phyloP scores from a whole-genome alignment of 2,329 filamentous ascomycete species.

The Colletotrichum navitas region DNA sequence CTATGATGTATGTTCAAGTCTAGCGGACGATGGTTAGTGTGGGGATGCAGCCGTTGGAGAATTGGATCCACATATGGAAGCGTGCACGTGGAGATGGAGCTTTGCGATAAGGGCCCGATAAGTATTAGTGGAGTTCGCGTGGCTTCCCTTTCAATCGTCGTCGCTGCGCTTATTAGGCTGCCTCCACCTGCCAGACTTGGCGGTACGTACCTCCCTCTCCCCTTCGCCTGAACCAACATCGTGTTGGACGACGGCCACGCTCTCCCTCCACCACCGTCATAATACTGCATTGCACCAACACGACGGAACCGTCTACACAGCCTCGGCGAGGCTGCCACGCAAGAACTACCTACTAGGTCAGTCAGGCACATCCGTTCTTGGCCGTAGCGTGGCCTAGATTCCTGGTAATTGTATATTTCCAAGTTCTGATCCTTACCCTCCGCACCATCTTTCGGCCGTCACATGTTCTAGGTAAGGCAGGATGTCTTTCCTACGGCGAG shows the following conservation, averaged over 20 bases:
- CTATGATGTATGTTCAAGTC: neutral
- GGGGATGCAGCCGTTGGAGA: neutral
- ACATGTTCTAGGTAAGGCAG: neutral
- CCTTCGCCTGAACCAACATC: neutral
- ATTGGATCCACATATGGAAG: neutral
- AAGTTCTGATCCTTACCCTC: neutral
- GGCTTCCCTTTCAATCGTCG: too few species aligned
- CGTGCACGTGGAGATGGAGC: slow-evolving; percentile 1
- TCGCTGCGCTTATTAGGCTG: slow-evolving; percentile 17
- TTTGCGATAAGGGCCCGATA: slow-evolving; percentile 7
- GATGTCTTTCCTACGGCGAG: neutral
- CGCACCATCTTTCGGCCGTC: neutral
- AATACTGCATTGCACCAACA: neutral
- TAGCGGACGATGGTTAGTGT: neutral
- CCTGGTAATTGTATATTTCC: slow-evolving; percentile 2
- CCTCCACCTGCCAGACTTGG: slow-evolving; percentile 23
- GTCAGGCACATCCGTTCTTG: neutral
- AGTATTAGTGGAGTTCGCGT: too few species aligned
- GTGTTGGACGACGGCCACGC: neutral
- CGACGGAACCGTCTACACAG: neutral
- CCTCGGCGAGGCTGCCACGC: slow-evolving; percentile 11
- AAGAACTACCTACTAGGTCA: neutral
- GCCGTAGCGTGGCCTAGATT: neutral
- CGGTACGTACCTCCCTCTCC: slow-evolving; percentile 10
- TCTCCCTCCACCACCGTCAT: neutral